Evolutionary conservation across 106 monocot genomes (phyloP).

Genomic region (Acanthochlamys bracteata): DNA sequence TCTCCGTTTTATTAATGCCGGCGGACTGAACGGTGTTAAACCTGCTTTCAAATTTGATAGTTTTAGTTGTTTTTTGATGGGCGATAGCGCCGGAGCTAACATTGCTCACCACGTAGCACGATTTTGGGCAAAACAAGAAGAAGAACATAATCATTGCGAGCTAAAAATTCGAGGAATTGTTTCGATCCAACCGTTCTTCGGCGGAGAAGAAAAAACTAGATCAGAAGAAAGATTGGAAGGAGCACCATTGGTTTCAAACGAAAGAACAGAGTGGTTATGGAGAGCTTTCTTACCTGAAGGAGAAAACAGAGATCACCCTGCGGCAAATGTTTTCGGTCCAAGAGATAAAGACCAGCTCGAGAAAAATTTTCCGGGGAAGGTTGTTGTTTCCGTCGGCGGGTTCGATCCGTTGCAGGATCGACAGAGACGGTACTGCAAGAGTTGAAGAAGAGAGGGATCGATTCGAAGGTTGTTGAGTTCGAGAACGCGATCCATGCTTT

Average conservation of each 20-base stretch:
- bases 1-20: conserved; percentile 23
- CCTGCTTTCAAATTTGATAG: conserved; percentile 11
- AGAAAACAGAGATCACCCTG: conserved; percentile 19
- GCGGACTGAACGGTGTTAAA: background rate
- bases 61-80: conserved; percentile 19
- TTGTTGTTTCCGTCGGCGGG: conserved; percentile 21
- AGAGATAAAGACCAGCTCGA: background rate
- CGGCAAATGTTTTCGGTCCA: conserved; percentile 18
- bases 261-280: conserved; percentile 28
- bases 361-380: conserved; percentile 5
- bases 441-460: conserved; percentile 10
- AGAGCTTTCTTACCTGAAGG: conserved; percentile 32
- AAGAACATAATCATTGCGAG: background rate
- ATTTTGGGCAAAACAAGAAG: background rate
- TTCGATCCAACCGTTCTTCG: conserved; percentile 29
- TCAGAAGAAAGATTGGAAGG: conserved; percentile 19
- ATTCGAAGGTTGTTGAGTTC: conserved; percentile 19
- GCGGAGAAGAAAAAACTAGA: conserved; percentile 19
- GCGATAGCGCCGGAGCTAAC: conserved; percentile 44
- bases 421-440: conserved; percentile 28
- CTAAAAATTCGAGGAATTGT: conserved; percentile 7
- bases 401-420: conserved; percentile 34
- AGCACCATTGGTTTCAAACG: conserved; percentile 12
- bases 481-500: conserved; percentile 19
- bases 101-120: conserved; percentile 31